These are phyloP conservation scores for Diplodia seriata DNA, from an alignment of 2,329 filamentous ascomycete genomes.

Conservation along the genomic window DNA sequence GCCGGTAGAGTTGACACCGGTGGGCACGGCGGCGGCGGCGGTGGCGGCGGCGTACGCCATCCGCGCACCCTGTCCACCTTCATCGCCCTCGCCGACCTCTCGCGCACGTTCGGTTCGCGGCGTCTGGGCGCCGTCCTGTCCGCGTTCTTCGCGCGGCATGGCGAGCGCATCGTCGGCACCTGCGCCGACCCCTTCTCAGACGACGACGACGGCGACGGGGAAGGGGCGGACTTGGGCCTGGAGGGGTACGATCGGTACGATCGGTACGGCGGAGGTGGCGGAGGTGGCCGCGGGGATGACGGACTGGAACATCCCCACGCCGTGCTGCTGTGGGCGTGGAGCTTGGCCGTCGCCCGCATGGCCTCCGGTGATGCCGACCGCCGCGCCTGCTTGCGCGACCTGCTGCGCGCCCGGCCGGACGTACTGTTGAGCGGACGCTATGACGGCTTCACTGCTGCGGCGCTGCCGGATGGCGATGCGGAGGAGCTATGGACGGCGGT, in stretches of 20 bases:
- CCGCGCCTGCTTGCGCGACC: constrained; percentile 3
- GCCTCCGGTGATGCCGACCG: background rate
- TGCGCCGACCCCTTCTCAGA: background rate
- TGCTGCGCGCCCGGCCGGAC: constrained; percentile 15
- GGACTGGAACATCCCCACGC: constrained; percentile 3
- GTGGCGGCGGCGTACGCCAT: background rate
- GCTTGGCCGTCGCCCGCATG: constrained; percentile 12
- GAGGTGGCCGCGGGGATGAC: too few species aligned
- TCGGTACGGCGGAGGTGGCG: too few species aligned
- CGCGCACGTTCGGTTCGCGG: constrained; percentile 20
- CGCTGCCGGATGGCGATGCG: background rate
- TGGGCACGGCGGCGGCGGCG: background rate
- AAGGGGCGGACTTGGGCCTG: background rate
- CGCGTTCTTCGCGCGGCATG: constrained; percentile 22
- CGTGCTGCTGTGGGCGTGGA: constrained; percentile 28
- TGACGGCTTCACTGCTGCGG: background rate
- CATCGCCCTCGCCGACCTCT: constrained; percentile 24
- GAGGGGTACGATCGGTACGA: background rate
- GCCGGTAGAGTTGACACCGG: background rate
- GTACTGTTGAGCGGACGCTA: constrained; percentile 1
- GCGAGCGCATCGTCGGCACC: background rate
- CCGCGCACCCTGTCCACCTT: constrained; percentile 9
- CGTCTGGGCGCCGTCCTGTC: constrained; percentile 3
- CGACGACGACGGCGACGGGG: background rate
- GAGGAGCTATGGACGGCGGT: background rate